phyloP scores from a whole-genome alignment of 2,329 filamentous ascomycete genomes.

The Cladosporium sp. region DNA sequence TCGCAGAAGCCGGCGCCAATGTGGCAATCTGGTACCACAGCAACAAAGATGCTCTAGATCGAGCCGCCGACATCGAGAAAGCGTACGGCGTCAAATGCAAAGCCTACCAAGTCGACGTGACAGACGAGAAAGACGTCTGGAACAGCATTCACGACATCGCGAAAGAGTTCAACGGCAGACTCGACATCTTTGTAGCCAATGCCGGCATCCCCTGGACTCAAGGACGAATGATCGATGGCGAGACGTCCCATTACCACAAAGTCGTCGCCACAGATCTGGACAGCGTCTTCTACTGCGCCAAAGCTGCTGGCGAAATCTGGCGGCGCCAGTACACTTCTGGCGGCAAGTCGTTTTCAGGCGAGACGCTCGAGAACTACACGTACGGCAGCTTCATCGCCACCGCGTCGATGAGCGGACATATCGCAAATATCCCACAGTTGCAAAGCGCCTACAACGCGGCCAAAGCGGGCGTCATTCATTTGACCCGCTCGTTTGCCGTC shows the following conservation, averaged over 20 bases:
- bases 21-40: conserved; percentile 44
- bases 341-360: conserved; percentile 43
- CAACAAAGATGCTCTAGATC: conserved; percentile 31
- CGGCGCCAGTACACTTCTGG: conserved; percentile 62
- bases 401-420: conserved; percentile 72
- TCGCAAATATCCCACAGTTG: conserved; percentile 72
- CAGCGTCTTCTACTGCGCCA: conserved; percentile 73
- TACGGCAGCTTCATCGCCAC: conserved; percentile 60
- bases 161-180: conserved; percentile 66
- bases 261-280: conserved; percentile 70
- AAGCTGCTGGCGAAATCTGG: conserved; percentile 66
- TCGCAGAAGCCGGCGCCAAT: conserved; percentile 39
- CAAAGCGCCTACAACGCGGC: conserved; percentile 54
- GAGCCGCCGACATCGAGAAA: conserved; percentile 30
- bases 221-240: conserved; percentile 62
- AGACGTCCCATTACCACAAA: conserved; percentile 60
- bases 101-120: conserved; percentile 49
- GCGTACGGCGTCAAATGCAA: conserved; percentile 35
- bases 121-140: conserved; percentile 39
- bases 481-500: conserved; percentile 63
- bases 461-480: conserved; percentile 40
- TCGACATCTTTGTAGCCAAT: conserved; percentile 78
- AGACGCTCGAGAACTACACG: conserved; percentile 34
- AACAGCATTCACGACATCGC: conserved; percentile 40
- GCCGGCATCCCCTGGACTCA: conserved; percentile 71